Evolutionary conservation across 2,329 filamentous ascomycete genomes (phyloP).

Genomic region (Pyricularia pennisetigena): DNA sequence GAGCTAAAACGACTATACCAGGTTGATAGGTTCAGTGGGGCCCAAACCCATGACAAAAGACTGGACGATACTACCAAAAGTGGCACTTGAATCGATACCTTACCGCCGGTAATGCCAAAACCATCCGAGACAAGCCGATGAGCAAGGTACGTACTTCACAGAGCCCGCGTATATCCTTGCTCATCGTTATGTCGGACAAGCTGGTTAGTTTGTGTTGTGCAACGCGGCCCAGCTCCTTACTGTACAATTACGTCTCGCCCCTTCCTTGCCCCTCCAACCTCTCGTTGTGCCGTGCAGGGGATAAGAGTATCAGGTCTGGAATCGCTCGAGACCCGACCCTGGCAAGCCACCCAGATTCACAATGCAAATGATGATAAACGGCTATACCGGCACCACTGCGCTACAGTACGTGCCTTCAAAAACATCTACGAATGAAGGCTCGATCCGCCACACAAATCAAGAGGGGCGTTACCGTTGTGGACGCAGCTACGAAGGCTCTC

Average conservation of each 20-base stretch:
- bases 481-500: background rate
- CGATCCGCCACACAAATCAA: background rate
- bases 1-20: background rate
- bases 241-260: background rate
- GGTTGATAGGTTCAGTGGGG: background rate
- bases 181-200: background rate
- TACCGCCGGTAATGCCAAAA: background rate
- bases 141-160: background rate
- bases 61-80: background rate
- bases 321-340: background rate
- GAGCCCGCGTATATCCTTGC: background rate
- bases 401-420: background rate
- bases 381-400: background rate
- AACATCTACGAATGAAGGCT: background rate
- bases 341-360: background rate
- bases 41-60: background rate
- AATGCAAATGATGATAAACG: background rate
- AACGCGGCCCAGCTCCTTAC: background rate
- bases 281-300: background rate
- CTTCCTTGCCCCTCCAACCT: background rate
- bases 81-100: background rate
- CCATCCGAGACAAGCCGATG: background rate
- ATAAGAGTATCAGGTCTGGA: background rate
- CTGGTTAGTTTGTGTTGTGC: background rate
- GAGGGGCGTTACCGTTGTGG: background rate